phyloP scores from a whole-genome alignment of 176 grass and related monocot species.

The Sorghum bicolor region DNA sequence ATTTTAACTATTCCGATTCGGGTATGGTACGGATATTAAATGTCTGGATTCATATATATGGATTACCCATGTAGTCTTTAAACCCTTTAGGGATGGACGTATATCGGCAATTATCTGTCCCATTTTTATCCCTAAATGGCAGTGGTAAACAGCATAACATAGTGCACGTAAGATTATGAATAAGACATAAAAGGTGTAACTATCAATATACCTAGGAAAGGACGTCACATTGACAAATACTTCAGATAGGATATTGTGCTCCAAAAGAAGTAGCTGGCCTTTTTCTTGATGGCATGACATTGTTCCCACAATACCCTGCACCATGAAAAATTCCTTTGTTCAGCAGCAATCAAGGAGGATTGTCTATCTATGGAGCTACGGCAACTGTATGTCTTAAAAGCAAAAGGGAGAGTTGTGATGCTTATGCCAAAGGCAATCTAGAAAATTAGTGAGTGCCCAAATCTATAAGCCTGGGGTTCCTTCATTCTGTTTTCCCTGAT shows the following conservation, averaged over 20 bases:
- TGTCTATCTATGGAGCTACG: background rate
- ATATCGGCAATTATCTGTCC: too few species aligned
- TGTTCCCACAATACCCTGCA: background rate
- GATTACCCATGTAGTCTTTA: too few species aligned
- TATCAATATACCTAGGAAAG: background rate
- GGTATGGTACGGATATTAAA: too few species aligned
- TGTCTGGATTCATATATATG: too few species aligned
- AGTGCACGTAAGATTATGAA: too few species aligned
- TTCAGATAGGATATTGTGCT: conserved; percentile 9
- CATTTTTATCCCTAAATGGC: too few species aligned
- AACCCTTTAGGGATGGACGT: too few species aligned
- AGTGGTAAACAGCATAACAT: too few species aligned
- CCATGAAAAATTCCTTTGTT: background rate
- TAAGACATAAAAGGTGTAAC: background rate
- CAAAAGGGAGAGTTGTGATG: background rate
- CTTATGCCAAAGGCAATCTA: background rate
- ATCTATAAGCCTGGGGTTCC: too few species aligned
- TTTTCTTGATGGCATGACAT: background rate
- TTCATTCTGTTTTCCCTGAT: too few species aligned
- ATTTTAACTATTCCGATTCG: too few species aligned
- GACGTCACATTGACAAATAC: background rate
- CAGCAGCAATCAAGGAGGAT: background rate
- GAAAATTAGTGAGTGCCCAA: too few species aligned
- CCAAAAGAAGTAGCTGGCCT: background rate
- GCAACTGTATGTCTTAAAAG: background rate